Percentiles rank a stretch among this genome's conserved stretches.
These are phyloP conservation scores for Glaciozyma martinii DNA, from an alignment of 768 basidiomycete species.

Conservation along the genomic window DNA sequence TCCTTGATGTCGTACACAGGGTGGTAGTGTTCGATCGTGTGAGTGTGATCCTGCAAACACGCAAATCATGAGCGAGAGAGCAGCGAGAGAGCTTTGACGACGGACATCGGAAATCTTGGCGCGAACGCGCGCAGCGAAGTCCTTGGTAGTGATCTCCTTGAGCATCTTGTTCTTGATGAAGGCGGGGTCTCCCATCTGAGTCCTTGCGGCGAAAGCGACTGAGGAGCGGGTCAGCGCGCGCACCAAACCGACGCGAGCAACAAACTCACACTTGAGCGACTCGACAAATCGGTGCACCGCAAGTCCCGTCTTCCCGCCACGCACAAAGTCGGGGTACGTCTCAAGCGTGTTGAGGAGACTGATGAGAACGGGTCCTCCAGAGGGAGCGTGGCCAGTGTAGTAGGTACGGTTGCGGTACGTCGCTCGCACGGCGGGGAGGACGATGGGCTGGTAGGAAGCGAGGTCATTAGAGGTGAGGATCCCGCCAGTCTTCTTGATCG, in stretches of 20 bases:
- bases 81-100: constrained; percentile 17
- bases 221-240: neutral
- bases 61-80: constrained; percentile 12
- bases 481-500: constrained; percentile 64
- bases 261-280: constrained; percentile 61
- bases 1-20: constrained; percentile 64
- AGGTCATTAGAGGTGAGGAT: constrained; percentile 70
- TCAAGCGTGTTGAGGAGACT: constrained; percentile 89
- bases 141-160: constrained; percentile 31
- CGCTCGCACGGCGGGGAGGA: constrained; percentile 64
- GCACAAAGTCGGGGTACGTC: constrained; percentile 49
- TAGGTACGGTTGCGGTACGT: constrained; percentile 67
- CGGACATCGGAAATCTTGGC: constrained; percentile 73
- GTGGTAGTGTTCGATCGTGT: constrained; percentile 70
- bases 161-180: constrained; percentile 41
- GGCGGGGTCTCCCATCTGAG: constrained; percentile 68
- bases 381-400: constrained; percentile 76
- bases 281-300: constrained; percentile 76
- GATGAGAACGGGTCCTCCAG: constrained; percentile 73
- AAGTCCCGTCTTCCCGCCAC: constrained; percentile 50
- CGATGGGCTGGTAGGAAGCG: constrained; percentile 57
- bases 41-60: constrained; percentile 60
- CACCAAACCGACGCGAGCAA: too few species aligned
- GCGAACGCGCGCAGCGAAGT: constrained; percentile 54
- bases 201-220: constrained; percentile 66